A percentile compares a stretch with the other conserved stretches of the same genome.
These are phyloP conservation scores for Plenodomus biglobosus DNA, from an alignment of 2,329 filamentous ascomycete genomes.

Conservation along the genomic window DNA sequence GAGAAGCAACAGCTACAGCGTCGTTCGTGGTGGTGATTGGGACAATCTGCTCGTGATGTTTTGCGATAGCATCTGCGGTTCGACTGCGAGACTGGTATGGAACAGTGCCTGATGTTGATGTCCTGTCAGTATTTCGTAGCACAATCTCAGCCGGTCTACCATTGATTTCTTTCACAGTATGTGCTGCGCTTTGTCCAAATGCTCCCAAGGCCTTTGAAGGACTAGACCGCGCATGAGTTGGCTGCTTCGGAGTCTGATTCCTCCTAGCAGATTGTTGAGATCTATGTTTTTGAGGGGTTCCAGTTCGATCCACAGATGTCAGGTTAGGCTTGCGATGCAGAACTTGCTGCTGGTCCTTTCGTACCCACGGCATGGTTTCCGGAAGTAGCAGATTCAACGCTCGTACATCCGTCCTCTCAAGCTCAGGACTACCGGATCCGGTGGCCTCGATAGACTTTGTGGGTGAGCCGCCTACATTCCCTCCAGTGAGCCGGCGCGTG, in stretches of 20 bases:
- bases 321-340: background rate
- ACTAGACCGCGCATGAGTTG: background rate
- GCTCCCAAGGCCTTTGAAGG: background rate
- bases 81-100: no score
- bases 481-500: slow-evolving; percentile 30
- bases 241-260: background rate
- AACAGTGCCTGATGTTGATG: no score
- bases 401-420: background rate
- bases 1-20: slow-evolving; percentile 1
- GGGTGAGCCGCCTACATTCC: slow-evolving; percentile 1
- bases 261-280: background rate
- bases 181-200: background rate
- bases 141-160: background rate
- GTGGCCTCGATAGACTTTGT: background rate
- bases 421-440: background rate
- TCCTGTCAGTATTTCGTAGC: no score
- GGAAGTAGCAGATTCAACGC: slow-evolving; percentile 1
- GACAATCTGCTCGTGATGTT: background rate
- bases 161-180: background rate
- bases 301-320: background rate
- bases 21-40: background rate
- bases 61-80: background rate
- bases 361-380: background rate
- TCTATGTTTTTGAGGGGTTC: background rate
- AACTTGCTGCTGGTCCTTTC: background rate